These are phyloP conservation scores for Eucalyptus virginea DNA, from an alignment of 345 rosid genomes.

Conservation along the genomic window DNA sequence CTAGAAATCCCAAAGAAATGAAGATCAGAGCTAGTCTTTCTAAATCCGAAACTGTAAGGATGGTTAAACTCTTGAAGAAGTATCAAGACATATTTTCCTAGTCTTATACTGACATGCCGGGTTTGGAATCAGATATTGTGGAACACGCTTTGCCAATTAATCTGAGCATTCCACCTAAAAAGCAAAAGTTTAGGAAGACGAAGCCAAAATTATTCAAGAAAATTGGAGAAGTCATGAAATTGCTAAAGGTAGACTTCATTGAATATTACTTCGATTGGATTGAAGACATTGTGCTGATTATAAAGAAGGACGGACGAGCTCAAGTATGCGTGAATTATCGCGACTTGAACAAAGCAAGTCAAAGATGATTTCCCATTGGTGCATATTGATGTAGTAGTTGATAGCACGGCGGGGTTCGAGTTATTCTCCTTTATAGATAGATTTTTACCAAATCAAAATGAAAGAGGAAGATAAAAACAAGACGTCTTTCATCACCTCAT, in stretches of 20 bases:
- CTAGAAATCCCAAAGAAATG: neutral
- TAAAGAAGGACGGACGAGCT: neutral
- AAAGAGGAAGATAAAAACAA: neutral
- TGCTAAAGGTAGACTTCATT: neutral
- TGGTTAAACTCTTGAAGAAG: neutral
- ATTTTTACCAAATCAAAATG: neutral
- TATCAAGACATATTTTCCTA: neutral
- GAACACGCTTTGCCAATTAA: neutral
- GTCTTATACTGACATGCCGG: neutral
- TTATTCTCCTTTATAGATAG: neutral
- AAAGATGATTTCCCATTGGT: neutral
- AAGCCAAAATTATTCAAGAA: neutral
- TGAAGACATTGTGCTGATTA: neutral
- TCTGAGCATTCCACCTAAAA: too few species aligned
- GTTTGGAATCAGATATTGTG: neutral
- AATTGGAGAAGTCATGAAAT: neutral
- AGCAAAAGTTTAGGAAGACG: accelerated
- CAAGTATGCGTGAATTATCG: neutral
- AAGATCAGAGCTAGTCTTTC: too few species aligned
- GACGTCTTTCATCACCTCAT: neutral
- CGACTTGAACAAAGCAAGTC: neutral
- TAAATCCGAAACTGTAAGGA: too few species aligned
- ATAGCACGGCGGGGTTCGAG: neutral
- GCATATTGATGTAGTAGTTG: neutral
- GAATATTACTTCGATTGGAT: neutral